Evolutionary conservation across 768 basidiomycete genomes (phyloP), one percentile per base, ranked within the genome.

Genomic region (Leccinum longicurvipes): DNA sequence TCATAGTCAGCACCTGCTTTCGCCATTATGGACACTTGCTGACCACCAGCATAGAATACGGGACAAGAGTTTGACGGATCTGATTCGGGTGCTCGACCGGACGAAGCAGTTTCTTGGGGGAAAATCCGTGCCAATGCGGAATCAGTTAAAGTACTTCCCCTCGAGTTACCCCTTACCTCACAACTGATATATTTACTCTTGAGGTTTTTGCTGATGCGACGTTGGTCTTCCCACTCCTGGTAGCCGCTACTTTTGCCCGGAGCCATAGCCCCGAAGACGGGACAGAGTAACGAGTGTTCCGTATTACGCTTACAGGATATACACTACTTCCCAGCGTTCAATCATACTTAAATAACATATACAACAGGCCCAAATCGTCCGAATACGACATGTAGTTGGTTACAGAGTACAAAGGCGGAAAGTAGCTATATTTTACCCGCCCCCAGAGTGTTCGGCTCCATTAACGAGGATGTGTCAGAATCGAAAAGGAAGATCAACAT

Each of bases 51-150:
- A 14, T 42, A 93, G 91, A 99, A 98, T 67, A 99, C 97, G 2
- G 97, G 96, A 0, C 94, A 99, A 76, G 97, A 99, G 76, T 99
- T 97, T 62, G 97, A 99, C 69, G 97, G 97, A 2, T 98, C 94
- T 8, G 96, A 98, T 71, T 95, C 95, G 6, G 96, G 96, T 17
- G 95, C 97, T 29, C 79, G 92, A 56, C 97, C 97, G 9, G 97
- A 99, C 64, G 97, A 99, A 73, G 97, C 97, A 1, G 85, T 99
- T 24, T 94, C 91, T 3, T 99, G 97, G 97, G 97, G 97, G 1
- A 99, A 99, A 77, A 98, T 98, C 59, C 83, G 93, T 32, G 87
- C 89, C 12, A 86, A 86, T 9, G 79, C 91, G 5, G 87, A 92
- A 69, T 79, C 90, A 8, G 85, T 93, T 6, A 93, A 96, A 79